Base-by-base conservation (phyloP, 2,329 filamentous ascomycete species). In the Penicillium sp. region DNA sequence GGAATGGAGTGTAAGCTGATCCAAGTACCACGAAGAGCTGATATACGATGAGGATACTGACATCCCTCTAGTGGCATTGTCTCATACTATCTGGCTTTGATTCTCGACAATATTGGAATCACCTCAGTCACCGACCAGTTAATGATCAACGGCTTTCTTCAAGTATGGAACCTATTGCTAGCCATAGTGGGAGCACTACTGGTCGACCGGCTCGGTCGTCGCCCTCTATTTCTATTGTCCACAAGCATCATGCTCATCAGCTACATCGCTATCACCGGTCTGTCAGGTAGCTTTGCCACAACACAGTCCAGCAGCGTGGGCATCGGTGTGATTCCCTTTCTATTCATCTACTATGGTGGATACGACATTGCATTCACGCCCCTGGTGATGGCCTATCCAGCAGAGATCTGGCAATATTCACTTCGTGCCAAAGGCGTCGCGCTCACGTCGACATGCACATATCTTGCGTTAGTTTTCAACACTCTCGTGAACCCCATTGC, bases 351-450 rank as follows among this genome's bases (percentile, higher is more conserved):
- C 67, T 79, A 78, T 9, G 82, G 84, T 3, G 77, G 74, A 56
- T 88, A 87, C 67, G 87, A 87, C 61, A 77, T 87, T 47, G 85
- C 84, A n/a, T 86, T 86, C 68, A 88, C 87, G 64, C 83, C 85
- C 13, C 74, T 88, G 51, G 86, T n/a, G 9, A 24, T 10, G 9
- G 0, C 32, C 10, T 34, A 34, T 34, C 32, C 32, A 34, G 32
- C 32, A 13, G 32, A 34, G 32, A 34, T 34, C 32, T 34, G 32
- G 32, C 32, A 34, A 34, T 34, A 34, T 13, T 34, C 32, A 5
- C 32, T 34, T 5, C 32, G 32, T 13, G 32, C 32, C 11, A 34
- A 34, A 13, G 32, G 32, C 14, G 32, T 34, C 9, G 32, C 32
- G 32, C 8, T 34, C 32, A 34, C 32, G 8, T 10, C 32, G 32